These are phyloP conservation scores for Alternaria postmessia DNA, from an alignment of 2,329 filamentous ascomycete species.

Conservation along the genomic window DNA sequence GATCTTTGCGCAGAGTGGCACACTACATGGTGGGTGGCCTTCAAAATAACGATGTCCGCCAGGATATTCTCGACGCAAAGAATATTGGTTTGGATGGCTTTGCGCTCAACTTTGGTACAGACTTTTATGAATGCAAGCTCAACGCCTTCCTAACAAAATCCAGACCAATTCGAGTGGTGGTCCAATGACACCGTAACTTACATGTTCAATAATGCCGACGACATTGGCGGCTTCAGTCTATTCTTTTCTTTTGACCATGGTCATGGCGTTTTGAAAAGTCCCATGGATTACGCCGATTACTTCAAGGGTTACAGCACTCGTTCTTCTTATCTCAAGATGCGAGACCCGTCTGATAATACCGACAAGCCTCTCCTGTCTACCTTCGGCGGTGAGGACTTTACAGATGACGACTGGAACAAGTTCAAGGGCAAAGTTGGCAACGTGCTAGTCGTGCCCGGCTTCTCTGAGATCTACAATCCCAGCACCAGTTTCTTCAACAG, in stretches of 20 bases:
- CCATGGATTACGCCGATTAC: slow-evolving; percentile 37
- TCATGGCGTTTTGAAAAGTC: slow-evolving; percentile 27
- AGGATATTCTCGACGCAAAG: slow-evolving; percentile 40
- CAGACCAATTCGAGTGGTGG: slow-evolving; percentile 31
- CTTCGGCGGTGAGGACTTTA: slow-evolving; percentile 39
- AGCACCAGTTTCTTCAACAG: slow-evolving; percentile 31
- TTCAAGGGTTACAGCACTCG: slow-evolving; percentile 32
- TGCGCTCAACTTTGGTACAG: slow-evolving; percentile 43
- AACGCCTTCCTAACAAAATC: neutral
- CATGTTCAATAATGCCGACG: slow-evolving; percentile 44
- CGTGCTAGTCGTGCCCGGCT: slow-evolving; percentile 44
- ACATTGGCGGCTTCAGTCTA: slow-evolving; percentile 39
- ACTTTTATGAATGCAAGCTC: neutral
- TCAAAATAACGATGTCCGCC: slow-evolving; percentile 23
- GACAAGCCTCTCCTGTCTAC: slow-evolving; percentile 44
- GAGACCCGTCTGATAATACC: slow-evolving; percentile 17
- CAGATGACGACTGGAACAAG: slow-evolving; percentile 23
- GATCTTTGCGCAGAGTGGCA: slow-evolving; percentile 21
- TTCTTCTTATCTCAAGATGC: slow-evolving; percentile 37
- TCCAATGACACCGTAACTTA: slow-evolving; percentile 35
- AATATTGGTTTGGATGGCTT: slow-evolving; percentile 47
- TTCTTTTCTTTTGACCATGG: slow-evolving; percentile 52
- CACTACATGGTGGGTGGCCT: slow-evolving; percentile 40
- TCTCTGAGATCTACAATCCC: slow-evolving; percentile 31
- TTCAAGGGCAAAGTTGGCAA: slow-evolving; percentile 40